Base-by-base conservation (phyloP, 305 asterid genomes). In the Fraxinus sp. region DNA sequence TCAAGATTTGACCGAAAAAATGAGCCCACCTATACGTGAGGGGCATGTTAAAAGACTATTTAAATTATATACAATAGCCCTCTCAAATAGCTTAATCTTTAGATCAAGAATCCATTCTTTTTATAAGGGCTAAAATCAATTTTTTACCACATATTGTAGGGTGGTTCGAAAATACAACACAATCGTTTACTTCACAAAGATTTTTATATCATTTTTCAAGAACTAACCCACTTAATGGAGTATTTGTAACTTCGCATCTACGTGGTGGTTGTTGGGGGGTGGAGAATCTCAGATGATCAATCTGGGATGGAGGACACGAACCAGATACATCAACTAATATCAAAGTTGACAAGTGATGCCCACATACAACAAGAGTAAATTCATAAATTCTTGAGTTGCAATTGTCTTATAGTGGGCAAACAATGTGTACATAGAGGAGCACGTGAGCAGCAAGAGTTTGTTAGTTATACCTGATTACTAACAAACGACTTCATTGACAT, bases 401-500 rank as follows among this genome's bases (percentile, higher is more conserved):
- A 30, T 7, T 28, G 57, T 82, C 80, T 39, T 18, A 18, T 30
- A 22, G 33, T 18, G 64, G 9, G 59, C 57, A 41, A 71, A 71
- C 28, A 37, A 11, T 18, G 32, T 39, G 24, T 71, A 10, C 5
- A 77, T 22, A 22, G 46, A 46, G 57, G 49, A 26, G 33, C 75
- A 68, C 5, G 43, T 11, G 55, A 66, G 77, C 16, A 81, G 74
- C 75, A 14, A 49, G 46, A 72, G 59, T 18, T 80, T 71, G 83
- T 46, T 7, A 14, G 24, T 28, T 5, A 71, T 91, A 95, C 99
- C 98, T 96, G 99, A 87, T 90, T 93, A 68, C 98, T 97, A 75
- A 96, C 94, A 89, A 96, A 94, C 77, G 95, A 87, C 92, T 87
- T 90, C 91, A 96, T 89, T 10, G 99, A 96, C 99, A 96, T 89